Evolutionary conservation across 169 alveolate species (phyloP), one percentile per base, ranked within the genome.

Genomic region (Toxoplasma gondii): DNA sequence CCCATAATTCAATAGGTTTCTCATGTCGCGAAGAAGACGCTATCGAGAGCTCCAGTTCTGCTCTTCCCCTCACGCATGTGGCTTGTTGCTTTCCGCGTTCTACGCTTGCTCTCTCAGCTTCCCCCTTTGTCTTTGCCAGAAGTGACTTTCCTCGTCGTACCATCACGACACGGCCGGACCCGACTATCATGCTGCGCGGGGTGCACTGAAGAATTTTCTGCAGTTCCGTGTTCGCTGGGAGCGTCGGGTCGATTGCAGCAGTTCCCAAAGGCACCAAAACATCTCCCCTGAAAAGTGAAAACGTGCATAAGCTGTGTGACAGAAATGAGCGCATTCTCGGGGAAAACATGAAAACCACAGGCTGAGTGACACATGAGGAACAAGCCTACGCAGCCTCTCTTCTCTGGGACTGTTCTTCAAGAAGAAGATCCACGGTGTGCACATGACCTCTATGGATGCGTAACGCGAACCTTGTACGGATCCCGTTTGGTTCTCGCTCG

Each of bases 211-310:
- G 90, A 39, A 38, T 22, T 9, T 19, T 41, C 90, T 82, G 90
- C 67, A 82, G 64, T 67, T 82, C 69, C 16, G 90, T 34, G 69
- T 38, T 41, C 36, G 90, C 31, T 67, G 90, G 90, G 39, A 82
- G 67, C 17, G 67, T 2, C 17, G 93, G 93, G 38, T 88, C 93
- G 36, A 88, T 88, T 38, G 93, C 93, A n/a, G 93, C 93, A 19
- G 93, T 88, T 45, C 84, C 93, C 81, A 88, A 44, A 29, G 93
- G 93, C 1, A 88, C 93, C 31, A 69, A n/a, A 10, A 88, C 19
- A 36, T 88, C 93, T 29, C 84, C 84, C 38, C 93, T 88, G n/a
- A 74, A 67, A 82, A 31, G 41, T 41, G 69, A 49, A 43, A 43
- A 41, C 88, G 38, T 5, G 38, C 58, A 39, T 10, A 31, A 5